Evolutionary conservation across 805 yeast genomes (phyloP).

Genomic region (Kluyveromyces starmeri): DNA sequence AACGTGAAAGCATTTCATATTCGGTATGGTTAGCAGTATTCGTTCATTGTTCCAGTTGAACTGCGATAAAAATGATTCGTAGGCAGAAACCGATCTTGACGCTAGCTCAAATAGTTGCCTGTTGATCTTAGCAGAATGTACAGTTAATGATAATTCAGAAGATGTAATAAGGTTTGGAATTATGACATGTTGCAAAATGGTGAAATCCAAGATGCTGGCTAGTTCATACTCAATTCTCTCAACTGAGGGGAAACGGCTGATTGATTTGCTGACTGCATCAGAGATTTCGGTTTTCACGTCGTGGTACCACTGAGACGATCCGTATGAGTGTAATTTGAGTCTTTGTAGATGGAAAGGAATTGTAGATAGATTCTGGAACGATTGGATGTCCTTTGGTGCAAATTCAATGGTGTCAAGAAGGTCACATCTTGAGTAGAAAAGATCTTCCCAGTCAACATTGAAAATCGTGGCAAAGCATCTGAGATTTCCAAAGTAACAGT

Average conservation of each 20-base stretch:
- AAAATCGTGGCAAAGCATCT: conserved; percentile 9
- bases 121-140: not conserved
- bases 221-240: conserved; percentile 8
- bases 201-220: conserved; percentile 14
- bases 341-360: not conserved
- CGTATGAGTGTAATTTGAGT: not conserved
- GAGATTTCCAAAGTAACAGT: conserved; percentile 16
- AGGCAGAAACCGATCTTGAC: too few relatives aligned
- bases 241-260: not conserved
- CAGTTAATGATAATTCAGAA: not conserved
- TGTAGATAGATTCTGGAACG: not conserved
- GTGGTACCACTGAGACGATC: not conserved
- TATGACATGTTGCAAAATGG: conserved; percentile 13
- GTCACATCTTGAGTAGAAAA: not conserved
- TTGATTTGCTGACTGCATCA: not conserved
- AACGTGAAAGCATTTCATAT: too few relatives aligned
- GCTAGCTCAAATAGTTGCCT: too few relatives aligned
- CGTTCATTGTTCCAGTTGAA: too few relatives aligned
- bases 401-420: not conserved
- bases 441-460: conserved; percentile 17
- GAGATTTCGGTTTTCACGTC: not conserved
- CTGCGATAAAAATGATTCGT: too few relatives aligned
- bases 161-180: conserved; percentile 8
- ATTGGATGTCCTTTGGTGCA: not conserved
- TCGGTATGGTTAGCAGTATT: too few relatives aligned